Percentiles rank a stretch among this genome's conserved stretches.
phyloP scores from a whole-genome alignment of 2,329 filamentous ascomycete species.

The Penicillium hordei region DNA sequence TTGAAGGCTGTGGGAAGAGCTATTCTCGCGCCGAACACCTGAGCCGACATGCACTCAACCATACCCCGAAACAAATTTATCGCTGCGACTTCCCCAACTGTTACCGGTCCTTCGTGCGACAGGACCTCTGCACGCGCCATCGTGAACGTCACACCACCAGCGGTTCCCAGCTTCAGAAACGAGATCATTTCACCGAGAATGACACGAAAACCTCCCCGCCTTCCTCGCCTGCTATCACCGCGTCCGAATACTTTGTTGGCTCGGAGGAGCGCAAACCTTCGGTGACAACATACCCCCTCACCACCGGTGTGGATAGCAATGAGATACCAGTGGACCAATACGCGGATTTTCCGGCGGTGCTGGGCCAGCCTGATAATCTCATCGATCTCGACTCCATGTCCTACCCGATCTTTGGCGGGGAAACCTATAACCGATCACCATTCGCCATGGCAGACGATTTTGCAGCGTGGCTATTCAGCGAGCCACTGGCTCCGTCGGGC shows the following conservation, averaged over 20 bases:
- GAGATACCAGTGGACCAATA: slow-evolving; percentile 21
- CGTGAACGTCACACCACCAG: slow-evolving; percentile 73
- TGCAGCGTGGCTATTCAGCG: slow-evolving; percentile 79
- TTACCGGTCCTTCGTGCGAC: slow-evolving; percentile 83
- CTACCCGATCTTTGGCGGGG: slow-evolving; percentile 83
- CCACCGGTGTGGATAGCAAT: slow-evolving; percentile 19
- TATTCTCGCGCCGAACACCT: slow-evolving; percentile 96
- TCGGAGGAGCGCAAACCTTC: slow-evolving; percentile 19
- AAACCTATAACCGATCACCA: slow-evolving; percentile 80
- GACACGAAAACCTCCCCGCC: slow-evolving; percentile 20
- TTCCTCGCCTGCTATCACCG: slow-evolving; percentile 24
- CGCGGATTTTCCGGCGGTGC: slow-evolving; percentile 16
- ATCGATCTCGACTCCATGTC: slow-evolving; percentile 38
- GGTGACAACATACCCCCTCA: slow-evolving; percentile 20
- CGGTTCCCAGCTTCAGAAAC: slow-evolving; percentile 53
- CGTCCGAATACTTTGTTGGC: slow-evolving; percentile 21
- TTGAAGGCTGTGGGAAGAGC: slow-evolving; percentile 87
- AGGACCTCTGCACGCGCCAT: slow-evolving; percentile 86
- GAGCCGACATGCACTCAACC: slow-evolving; percentile 76
- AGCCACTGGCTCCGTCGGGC: slow-evolving; percentile 56
- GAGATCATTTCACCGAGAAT: slow-evolving; percentile 43
- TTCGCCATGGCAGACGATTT: slow-evolving; percentile 88
- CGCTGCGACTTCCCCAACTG: slow-evolving; percentile 91
- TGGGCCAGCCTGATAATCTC: slow-evolving; percentile 20
- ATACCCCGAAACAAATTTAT: slow-evolving; percentile 93